Evolutionary conservation across 2,329 filamentous ascomycete genomes (phyloP).

Genomic region (Venturia aucupariae): DNA sequence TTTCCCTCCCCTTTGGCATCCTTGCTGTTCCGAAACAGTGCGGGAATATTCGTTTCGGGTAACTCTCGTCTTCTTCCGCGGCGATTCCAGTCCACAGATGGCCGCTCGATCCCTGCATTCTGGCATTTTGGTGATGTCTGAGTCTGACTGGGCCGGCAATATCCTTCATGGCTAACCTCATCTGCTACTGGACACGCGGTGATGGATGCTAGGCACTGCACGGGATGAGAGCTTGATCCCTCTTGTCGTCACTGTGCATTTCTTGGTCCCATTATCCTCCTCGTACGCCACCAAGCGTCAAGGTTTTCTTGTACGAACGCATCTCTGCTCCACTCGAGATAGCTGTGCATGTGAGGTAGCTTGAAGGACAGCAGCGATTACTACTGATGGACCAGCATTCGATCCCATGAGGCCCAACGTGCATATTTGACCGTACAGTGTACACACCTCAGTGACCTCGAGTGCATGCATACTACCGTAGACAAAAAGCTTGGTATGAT

Average conservation of each 20-base stretch:
- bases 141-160: conserved; percentile 1
- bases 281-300: background rate
- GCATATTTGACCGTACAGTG: too few relatives aligned
- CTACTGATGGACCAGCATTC: background rate
- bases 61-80: background rate
- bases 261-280: background rate
- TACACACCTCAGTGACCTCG: too few relatives aligned
- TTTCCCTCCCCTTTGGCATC: too few relatives aligned
- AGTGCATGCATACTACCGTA: too few relatives aligned
- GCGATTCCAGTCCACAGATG: background rate
- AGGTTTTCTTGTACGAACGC: background rate
- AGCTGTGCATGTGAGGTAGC: background rate
- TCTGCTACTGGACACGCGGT: background rate
- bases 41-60: background rate
- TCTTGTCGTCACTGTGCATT: conserved; percentile 4
- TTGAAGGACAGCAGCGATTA: background rate
- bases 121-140: background rate
- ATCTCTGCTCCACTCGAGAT: background rate
- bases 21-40: background rate
- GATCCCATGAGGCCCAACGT: background rate
- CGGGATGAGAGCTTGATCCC: background rate
- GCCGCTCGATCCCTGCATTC: background rate
- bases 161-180: background rate
- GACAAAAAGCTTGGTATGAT: background rate
- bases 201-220: background rate